Conservation (phyloP, 202 grass and related monocot species). For the Tripidium arundinaceum region DNA sequence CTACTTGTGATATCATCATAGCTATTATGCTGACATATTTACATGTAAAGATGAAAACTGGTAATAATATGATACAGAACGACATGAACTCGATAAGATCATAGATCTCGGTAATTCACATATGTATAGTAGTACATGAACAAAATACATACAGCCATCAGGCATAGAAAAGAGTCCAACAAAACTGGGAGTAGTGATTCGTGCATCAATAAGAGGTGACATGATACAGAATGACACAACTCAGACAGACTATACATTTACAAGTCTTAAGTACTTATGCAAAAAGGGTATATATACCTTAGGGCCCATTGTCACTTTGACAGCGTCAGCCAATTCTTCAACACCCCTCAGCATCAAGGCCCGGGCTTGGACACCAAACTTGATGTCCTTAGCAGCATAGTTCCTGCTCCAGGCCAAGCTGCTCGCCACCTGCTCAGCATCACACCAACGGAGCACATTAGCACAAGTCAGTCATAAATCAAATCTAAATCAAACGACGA, state of each 20-base stretch:
- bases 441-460: conserved; percentile 5
- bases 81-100: neutral
- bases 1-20: neutral
- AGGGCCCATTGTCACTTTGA: conserved; percentile 96
- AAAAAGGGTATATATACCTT: conserved; percentile 49
- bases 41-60: neutral
- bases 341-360: conserved; percentile 91
- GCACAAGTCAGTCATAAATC: neutral
- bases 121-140: neutral
- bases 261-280: neutral
- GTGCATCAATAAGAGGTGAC: neutral
- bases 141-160: neutral
- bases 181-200: neutral
- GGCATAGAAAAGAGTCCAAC: neutral
- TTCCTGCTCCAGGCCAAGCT: conserved; percentile 81
- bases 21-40: neutral
- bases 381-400: conserved; percentile 97
- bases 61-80: neutral
- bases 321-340: conserved; percentile 88
- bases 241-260: neutral
- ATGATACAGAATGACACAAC: neutral
- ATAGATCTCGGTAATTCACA: neutral
- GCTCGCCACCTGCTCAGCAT: conserved; percentile 57
- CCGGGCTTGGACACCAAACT: conserved; percentile 84
- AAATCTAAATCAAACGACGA: neutral